Conservation (phyloP, 2,329 filamentous ascomycete genomes). For the Pezicula neosporulosa region DNA sequence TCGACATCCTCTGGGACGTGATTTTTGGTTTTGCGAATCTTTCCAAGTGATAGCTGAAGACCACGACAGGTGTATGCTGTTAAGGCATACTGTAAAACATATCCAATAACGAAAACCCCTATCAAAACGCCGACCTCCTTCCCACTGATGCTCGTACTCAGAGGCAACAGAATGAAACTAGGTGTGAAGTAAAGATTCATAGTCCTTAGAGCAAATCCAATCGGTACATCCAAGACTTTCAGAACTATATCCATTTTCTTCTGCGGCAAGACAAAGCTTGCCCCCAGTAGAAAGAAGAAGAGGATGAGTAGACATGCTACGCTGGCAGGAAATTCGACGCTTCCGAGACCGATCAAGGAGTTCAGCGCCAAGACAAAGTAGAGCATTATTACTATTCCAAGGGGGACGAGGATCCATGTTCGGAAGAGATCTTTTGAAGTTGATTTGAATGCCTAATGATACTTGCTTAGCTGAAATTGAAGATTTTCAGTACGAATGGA, state of each 20-base stretch:
- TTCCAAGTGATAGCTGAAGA: slow-evolving; percentile 42
- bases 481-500: too few species aligned
- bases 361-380: slow-evolving; percentile 7
- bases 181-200: slow-evolving; percentile 55
- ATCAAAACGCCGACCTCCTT: slow-evolving; percentile 52
- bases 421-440: too few species aligned
- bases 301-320: slow-evolving; percentile 51
- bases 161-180: slow-evolving; percentile 47
- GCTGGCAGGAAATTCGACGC: slow-evolving; percentile 50
- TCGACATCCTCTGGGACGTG: too few species aligned
- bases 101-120: slow-evolving; percentile 45
- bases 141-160: slow-evolving; percentile 46
- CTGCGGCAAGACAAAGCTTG: slow-evolving; percentile 40
- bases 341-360: slow-evolving; percentile 32
- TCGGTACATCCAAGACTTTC: slow-evolving; percentile 45
- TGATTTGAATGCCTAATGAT: too few species aligned
- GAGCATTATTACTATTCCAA: too few species aligned
- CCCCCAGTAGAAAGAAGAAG: slow-evolving; percentile 42
- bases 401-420: too few species aligned
- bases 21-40: too few species aligned
- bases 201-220: slow-evolving; percentile 52
- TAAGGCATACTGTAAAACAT: slow-evolving; percentile 43
- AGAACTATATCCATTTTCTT: slow-evolving; percentile 41
- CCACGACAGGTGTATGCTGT: slow-evolving; percentile 48
- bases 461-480: too few species aligned